Base-by-base conservation (phyloP, 164 flowering plant species). In the Piper betle region DNA sequence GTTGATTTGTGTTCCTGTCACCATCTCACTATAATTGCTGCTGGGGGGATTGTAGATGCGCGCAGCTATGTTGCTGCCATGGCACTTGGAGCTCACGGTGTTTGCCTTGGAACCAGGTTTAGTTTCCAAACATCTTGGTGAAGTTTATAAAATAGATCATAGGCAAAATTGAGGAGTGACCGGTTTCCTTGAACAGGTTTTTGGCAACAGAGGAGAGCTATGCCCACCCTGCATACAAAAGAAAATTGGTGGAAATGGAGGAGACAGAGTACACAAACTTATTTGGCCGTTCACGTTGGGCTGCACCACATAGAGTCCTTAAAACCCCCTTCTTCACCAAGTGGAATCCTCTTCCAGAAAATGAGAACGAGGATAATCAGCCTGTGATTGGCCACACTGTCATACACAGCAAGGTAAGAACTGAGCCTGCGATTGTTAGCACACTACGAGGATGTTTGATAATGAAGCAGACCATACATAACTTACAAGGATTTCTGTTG, bases 1-100 rank as follows among this genome's bases (percentile, higher is more conserved):
- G 97, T 80, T 52, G 96, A 92, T 71, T 78, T 87, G 62, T 83
- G 80, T 53, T 79, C 79, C 2, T 76, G 71, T 61, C 70, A 57
- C 60, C 74, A 77, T 59, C 83, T 89, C 64, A 81, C 90, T 16
- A 70, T 87, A 13, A 86, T 92, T 65, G 96, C 97, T 68, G 79
- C 96, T n/a, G 97, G 98, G 0, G 88, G 96, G 12, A 87, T 92
- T 68, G 84, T 77, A 38, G 94, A 92, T 72, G 87, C 76, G 37
- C 96, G 96, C 53, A 96, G 96, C 64, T 92, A 87, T 74, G 96
- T 83, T 70, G 96, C 96, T 69, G 91, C 96, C 20, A 69, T 89
- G 77, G 89, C 91, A 18, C 89, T 89, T 68, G 98, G 98, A 38
- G 98, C 96, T 69, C 81, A 79, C 57, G 98, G 89, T 8, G 62